Evolutionary conservation across 2,329 filamentous ascomycete species (phyloP), one percentile per base, ranked within the genome.

Genomic region (Diplocarpon mali): DNA sequence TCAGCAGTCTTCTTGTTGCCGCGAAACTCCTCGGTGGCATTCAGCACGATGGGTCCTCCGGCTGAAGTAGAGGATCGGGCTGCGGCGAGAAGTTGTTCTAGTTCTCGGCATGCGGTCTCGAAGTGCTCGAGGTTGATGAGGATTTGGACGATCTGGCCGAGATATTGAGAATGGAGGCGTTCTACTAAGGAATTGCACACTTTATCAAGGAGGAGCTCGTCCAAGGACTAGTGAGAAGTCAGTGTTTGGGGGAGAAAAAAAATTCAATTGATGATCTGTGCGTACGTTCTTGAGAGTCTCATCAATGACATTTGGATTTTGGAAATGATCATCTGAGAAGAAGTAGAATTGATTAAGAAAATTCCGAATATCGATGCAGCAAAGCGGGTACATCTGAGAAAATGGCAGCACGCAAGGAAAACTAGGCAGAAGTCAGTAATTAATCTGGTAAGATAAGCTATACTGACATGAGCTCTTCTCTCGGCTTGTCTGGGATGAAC

Each of bases 261-360:
- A 16, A 30, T 2, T 16, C 12, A 11, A 14, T 17, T 7, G 14
- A 10, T 13, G 34, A 11, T 10, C 39, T 8, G 65, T 24, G 20
- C 20, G 20, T 24, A 82, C 85, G 64, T 82, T 83, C 62, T 83
- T 83, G 6, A 98, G 71, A 0, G 88, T 94, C 52, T 93, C 84
- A 54, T 98, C 92, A 54, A 98, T 95, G 42, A 93, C 76, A 50
- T 77, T 82, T 1, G 87, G 84, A 53, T 95, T 85, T 52, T 92
- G 83, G 60, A 96, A 96, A 61, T 96, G 88, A 59, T 96, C 89
- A 58, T 94, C 89, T 8, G 86, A 88, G 66, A 96, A 98, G 64
- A 93, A 89, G 64, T 96, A 96, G 59, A 98, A 96, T 60, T 96
- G 89, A 63, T 95, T 95, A 48, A 96, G 70, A 63, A 98, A 96